A percentile compares a stretch with the other conserved stretches of the same genome.
These are phyloP conservation scores for Pseudevernia furfuracea DNA, from an alignment of 495 filamentous ascomycete species.

Conservation along the genomic window DNA sequence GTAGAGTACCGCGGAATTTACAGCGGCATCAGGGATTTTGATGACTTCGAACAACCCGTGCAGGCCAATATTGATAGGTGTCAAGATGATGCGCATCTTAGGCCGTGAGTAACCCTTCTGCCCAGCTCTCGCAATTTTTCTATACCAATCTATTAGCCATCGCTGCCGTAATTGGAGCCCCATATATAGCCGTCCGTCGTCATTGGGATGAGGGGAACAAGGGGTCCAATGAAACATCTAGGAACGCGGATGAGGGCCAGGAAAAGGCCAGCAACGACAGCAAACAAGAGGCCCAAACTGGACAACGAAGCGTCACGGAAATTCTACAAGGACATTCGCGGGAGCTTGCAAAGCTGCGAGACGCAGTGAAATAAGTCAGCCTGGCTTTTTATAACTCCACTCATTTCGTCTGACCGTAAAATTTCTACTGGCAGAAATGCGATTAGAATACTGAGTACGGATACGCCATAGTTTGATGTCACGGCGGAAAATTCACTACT, in stretches of 20 bases:
- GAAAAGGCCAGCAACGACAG: background rate
- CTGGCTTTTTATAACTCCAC: background rate
- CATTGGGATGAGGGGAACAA: background rate
- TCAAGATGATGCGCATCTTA: background rate
- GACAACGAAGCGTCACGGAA: background rate
- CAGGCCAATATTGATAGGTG: no score
- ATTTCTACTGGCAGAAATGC: no score
- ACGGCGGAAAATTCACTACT: background rate
- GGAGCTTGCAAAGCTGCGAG: background rate
- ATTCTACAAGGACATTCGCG: background rate
- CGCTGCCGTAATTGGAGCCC: background rate
- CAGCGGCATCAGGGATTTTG: no score
- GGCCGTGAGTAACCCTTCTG: background rate
- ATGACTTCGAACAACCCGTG: no score
- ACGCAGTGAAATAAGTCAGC: background rate
- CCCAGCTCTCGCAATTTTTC: background rate
- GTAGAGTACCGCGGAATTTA: no score
- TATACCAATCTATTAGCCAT: background rate
- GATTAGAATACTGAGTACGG: no score
- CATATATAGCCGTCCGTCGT: constrained; percentile 1
- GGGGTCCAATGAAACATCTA: background rate
- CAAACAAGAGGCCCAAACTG: background rate
- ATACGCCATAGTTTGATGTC: background rate
- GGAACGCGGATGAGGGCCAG: background rate
- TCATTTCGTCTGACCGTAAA: background rate